Evolutionary conservation across 2,329 filamentous ascomycete genomes (phyloP).

Genomic region (Pseudogymnoascus sp.): DNA sequence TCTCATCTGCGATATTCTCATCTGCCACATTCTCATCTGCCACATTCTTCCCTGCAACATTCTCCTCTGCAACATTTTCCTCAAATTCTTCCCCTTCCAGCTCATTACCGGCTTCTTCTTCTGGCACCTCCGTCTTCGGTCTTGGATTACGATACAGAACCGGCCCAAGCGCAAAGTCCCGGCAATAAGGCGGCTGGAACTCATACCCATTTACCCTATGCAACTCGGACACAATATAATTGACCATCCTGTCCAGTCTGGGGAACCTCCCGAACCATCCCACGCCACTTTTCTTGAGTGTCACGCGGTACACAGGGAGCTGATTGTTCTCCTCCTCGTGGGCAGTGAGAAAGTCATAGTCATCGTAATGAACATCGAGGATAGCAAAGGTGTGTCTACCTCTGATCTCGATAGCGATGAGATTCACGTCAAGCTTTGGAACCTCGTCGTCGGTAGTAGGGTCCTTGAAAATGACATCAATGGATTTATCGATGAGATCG

Average conservation of each 20-base stretch:
- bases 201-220: conserved; percentile 7
- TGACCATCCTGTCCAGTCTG: not conserved
- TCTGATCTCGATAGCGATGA: not conserved
- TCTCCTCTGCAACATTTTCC: conserved; percentile 21
- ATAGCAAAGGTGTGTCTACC: not conserved
- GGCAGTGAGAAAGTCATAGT: not conserved
- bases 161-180: conserved; percentile 6
- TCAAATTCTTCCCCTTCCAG: conserved; percentile 16
- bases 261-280: not conserved
- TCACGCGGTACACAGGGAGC: not conserved
- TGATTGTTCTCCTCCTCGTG: not conserved
- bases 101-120: not conserved
- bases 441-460: not conserved
- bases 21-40: too few species aligned
- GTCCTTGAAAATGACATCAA: not conserved
- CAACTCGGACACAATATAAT: not conserved
- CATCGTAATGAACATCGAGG: not conserved
- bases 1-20: too few species aligned
- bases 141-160: conserved; percentile 12
- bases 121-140: not conserved
- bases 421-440: not conserved
- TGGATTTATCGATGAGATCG: not conserved
- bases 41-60: not conserved
- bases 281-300: not conserved
- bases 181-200: not conserved